Conservation (phyloP, 108 stramenopile species). For the Schizochytrium sp. region DNA sequence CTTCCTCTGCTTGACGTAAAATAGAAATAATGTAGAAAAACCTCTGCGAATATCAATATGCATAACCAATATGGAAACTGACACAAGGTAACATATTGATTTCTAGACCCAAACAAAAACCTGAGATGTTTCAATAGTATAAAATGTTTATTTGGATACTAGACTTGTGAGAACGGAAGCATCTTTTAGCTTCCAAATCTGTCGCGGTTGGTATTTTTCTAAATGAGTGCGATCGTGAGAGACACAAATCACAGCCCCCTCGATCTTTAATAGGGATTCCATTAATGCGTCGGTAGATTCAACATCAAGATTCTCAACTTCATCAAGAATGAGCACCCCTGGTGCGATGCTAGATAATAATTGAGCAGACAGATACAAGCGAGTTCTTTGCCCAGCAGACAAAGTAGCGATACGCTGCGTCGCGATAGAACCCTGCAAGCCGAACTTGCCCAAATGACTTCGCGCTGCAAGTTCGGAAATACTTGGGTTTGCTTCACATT, state of each 20-base stretch:
- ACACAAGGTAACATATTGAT: too few species aligned
- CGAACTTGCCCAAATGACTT: background rate
- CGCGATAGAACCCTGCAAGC: background rate
- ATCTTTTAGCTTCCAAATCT: background rate
- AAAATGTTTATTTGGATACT: too few species aligned
- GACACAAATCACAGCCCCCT: too few species aligned
- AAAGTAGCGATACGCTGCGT: background rate
- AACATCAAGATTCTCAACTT: conserved; percentile 8
- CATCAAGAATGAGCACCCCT: background rate
- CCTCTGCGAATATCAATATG: too few species aligned
- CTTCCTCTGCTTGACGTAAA: too few species aligned
- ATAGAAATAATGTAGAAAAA: too few species aligned
- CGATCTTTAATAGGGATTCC: background rate
- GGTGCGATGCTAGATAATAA: background rate
- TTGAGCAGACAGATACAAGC: background rate
- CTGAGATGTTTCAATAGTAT: too few species aligned
- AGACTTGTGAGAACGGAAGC: too few species aligned
- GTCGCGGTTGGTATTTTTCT: background rate
- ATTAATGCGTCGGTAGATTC: background rate
- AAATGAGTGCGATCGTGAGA: background rate
- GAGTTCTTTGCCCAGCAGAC: background rate
- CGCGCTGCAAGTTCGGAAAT: background rate
- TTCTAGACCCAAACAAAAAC: too few species aligned
- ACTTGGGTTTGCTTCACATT: background rate
- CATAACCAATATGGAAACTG: too few species aligned